Evolutionary conservation across 2,329 filamentous ascomycete species (phyloP).

Genomic region (Neurospora sp.): DNA sequence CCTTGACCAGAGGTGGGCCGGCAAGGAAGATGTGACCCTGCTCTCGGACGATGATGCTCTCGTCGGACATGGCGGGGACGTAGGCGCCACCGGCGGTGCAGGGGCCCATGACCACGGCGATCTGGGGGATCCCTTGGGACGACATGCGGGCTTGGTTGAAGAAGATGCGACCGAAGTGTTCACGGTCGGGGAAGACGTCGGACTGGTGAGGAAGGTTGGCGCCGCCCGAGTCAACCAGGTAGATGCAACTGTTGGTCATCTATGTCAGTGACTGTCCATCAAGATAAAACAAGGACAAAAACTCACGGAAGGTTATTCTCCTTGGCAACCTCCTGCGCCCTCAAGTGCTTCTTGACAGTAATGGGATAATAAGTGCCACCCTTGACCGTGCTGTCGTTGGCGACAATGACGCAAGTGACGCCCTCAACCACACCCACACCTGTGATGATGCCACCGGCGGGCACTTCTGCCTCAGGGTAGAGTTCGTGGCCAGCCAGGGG

Average conservation of each 20-base stretch:
- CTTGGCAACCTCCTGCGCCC: conserved; percentile 81
- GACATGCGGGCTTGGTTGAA: conserved; percentile 97
- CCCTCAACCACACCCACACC: conserved; percentile 86
- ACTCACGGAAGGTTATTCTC: conserved; percentile 68
- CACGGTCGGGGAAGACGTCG: conserved; percentile 88
- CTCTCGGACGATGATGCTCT: conserved; percentile 90
- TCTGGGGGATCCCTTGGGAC: conserved; percentile 77
- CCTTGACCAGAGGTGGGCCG: conserved; percentile 88
- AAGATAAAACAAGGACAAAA: not conserved
- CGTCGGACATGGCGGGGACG: conserved; percentile 94
- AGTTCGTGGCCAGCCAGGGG: conserved; percentile 80
- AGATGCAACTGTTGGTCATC: conserved; percentile 57
- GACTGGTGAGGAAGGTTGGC: conserved; percentile 93
- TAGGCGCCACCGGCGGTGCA: conserved; percentile 95
- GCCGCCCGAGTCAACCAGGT: conserved; percentile 90
- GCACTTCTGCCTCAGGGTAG: conserved; percentile 79
- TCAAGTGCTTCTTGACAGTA: conserved; percentile 93
- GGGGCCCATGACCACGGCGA: conserved; percentile 92
- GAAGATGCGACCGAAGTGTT: conserved; percentile 96
- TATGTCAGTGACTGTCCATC: conserved; percentile 1
- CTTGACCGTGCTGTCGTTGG: conserved; percentile 95
- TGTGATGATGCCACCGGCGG: conserved; percentile 84
- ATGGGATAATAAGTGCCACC: conserved; percentile 95
- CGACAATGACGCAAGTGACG: conserved; percentile 85
- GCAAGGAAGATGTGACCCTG: conserved; percentile 98